Percentiles rank a stretch among this genome's conserved stretches.
Evolutionary conservation across 2,329 filamentous ascomycete species (phyloP).

Genomic region (Cordyceps cateniannulata): DNA sequence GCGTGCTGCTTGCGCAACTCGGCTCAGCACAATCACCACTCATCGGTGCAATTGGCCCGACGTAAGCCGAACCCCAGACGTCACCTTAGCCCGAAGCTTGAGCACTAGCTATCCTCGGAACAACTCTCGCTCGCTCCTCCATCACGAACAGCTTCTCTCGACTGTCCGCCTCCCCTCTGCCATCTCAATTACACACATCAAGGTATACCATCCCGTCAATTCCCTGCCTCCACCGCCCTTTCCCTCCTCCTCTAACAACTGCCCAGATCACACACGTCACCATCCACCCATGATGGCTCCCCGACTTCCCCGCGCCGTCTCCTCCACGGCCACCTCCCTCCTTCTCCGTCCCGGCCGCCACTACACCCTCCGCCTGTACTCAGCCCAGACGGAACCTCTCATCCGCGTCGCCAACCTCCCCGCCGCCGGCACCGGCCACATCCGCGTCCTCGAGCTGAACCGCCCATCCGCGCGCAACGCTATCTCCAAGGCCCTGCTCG

Average conservation of each 20-base stretch:
- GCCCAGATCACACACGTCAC: background rate
- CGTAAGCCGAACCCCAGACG: conserved; percentile 9
- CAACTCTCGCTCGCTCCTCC: background rate
- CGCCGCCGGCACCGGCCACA: conserved; percentile 72
- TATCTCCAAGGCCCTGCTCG: conserved; percentile 72
- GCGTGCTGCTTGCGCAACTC: background rate
- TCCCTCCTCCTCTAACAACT: background rate
- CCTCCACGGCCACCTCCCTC: conserved; percentile 18
- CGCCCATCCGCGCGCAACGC: conserved; percentile 82
- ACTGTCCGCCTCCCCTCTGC: background rate
- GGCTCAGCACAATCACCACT: background rate
- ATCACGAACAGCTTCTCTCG: background rate
- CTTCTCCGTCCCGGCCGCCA: conserved; percentile 17
- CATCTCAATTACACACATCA: background rate
- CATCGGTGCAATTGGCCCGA: conserved; percentile 7
- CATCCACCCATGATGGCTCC: background rate
- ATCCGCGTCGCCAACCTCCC: conserved; percentile 69
- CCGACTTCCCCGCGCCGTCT: conserved; percentile 8
- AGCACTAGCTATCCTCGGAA: background rate
- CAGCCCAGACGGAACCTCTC: conserved; percentile 43
- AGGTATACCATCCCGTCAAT: background rate
- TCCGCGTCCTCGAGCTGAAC: conserved; percentile 84
- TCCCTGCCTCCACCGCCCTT: too few relatives aligned
- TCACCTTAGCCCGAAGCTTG: background rate
- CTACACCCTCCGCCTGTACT: conserved; percentile 29